Percentiles rank a stretch among this genome's conserved stretches.
These are phyloP conservation scores for Hsuehochloa calcarea DNA, from an alignment of 176 grass and related monocot species.

Conservation along the genomic window DNA sequence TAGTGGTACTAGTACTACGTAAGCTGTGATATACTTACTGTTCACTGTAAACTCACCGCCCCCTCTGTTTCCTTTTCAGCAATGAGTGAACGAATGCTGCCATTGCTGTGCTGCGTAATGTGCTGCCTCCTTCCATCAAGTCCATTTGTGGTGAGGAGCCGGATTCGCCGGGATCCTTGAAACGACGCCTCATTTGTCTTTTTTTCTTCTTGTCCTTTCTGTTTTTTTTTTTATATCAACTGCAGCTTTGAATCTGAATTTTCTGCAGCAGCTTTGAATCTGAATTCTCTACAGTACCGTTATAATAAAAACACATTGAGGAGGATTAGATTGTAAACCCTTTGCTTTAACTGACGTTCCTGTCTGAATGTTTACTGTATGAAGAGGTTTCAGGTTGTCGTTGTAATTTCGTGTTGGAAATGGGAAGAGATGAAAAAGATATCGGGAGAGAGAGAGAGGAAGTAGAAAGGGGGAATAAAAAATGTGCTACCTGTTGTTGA, in stretches of 20 bases:
- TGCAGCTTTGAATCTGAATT: no score
- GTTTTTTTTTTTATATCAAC: neutral
- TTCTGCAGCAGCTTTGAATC: no score
- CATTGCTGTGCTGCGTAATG: no score
- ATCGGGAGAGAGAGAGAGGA: neutral
- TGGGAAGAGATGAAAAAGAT: neutral
- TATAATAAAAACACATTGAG: no score
- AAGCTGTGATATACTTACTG: neutral
- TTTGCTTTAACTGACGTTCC: slow-evolving; percentile 34
- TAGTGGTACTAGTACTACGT: neutral
- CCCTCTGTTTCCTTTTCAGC: neutral
- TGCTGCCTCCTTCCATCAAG: no score
- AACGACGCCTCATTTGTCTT: neutral
- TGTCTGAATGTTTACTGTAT: neutral
- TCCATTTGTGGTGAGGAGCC: neutral
- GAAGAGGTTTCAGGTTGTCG: neutral
- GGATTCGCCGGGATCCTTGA: slow-evolving; percentile 17
- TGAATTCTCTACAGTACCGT: no score
- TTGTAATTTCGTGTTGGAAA: neutral
- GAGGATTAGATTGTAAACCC: neutral
- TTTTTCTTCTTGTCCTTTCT: neutral
- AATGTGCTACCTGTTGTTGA: neutral
- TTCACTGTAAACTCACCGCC: neutral
- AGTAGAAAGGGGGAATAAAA: neutral
- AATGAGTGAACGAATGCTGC: neutral